Conservation (phyloP, 1,284 basidiomycete genomes). For the Takashimella koratensis region DNA sequence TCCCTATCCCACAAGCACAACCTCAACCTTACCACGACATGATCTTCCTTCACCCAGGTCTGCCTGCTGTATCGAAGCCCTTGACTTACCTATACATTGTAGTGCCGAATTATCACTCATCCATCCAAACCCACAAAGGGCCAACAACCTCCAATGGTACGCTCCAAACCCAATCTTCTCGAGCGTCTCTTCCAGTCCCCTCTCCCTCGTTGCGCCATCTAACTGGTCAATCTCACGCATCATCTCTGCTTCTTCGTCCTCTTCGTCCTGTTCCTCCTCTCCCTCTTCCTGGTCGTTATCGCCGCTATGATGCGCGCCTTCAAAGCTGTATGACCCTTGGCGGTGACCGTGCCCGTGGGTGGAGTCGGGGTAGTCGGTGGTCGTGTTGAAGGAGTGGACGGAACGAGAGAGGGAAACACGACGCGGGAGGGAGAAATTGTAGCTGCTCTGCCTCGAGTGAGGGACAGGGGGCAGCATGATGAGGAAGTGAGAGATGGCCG, state of each 20-base stretch:
- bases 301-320: conserved; percentile 1
- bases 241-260: conserved; percentile 62
- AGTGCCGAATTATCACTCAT: conserved; percentile 50
- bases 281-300: conserved; percentile 51
- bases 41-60: too few species aligned
- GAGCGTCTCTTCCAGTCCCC: conserved; percentile 77
- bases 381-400: background rate
- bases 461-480: conserved; percentile 31
- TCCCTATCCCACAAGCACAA: too few species aligned
- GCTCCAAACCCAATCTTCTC: conserved; percentile 84
- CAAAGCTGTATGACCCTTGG: conserved; percentile 5
- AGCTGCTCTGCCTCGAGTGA: conserved; percentile 26
- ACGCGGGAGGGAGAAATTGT: conserved; percentile 19
- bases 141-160: conserved; percentile 65
- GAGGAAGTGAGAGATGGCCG: too few species aligned
- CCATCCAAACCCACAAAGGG: conserved; percentile 77
- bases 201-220: conserved; percentile 68
- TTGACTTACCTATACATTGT: conserved; percentile 32
- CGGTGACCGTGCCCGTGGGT: background rate
- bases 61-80: too few species aligned
- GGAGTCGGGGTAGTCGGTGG: background rate
- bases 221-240: conserved; percentile 78
- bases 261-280: conserved; percentile 33
- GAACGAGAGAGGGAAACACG: background rate
- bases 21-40: too few species aligned